Base-by-base conservation (phyloP, 1,284 basidiomycete genomes). In the Trichosporon ovoides region DNA sequence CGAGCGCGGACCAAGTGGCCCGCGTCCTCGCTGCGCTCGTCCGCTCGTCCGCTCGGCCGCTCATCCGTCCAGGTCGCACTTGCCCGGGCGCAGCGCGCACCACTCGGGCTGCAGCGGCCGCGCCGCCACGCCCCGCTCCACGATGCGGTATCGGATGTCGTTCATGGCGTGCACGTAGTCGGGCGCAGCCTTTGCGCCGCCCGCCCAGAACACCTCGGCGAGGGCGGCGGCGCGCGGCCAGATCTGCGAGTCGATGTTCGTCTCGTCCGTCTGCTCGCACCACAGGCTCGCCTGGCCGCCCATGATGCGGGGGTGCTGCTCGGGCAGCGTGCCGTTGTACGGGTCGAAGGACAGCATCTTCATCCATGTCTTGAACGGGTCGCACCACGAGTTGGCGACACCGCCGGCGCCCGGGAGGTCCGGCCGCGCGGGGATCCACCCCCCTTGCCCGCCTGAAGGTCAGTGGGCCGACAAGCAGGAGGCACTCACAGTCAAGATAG, bases 161-260 rank as follows among this genome's bases (percentile, higher is more conserved):
- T 93, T 87, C 64, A 95, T 80, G 40, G 90, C 83, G 19, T 85
- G 83, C 20, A 92, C 75, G 1, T 90, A 91, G 31, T 83, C 77
- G 2, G 73, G 77, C 24, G 83, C 78, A 1, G 38, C 40, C 3
- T 43, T 19, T 14, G 74, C 78, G 0, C 81, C 79, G 0, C 90
- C 87, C 2, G 83, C 85, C 89, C 89, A 92, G 77, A 87, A 91
- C 16, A 91, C 71, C 78, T 93, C 90, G 0, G 88, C 88, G 6
- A 84, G 83, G 0, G 85, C 81, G 0, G 88, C 87, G 9, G 88
- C 86, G 54, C 89, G 82, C 2, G 91, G 90, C 88, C 89, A 92
- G 10, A 84, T 79, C 57, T 85, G 83, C 1, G 81, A 68, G 67
- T 92, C 88, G 53, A 92, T 74, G 70, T 88, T 90, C 55, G 81